Base-by-base conservation (phyloP, 2,329 filamentous ascomycete genomes). In the Colletotrichum noveboracense region DNA sequence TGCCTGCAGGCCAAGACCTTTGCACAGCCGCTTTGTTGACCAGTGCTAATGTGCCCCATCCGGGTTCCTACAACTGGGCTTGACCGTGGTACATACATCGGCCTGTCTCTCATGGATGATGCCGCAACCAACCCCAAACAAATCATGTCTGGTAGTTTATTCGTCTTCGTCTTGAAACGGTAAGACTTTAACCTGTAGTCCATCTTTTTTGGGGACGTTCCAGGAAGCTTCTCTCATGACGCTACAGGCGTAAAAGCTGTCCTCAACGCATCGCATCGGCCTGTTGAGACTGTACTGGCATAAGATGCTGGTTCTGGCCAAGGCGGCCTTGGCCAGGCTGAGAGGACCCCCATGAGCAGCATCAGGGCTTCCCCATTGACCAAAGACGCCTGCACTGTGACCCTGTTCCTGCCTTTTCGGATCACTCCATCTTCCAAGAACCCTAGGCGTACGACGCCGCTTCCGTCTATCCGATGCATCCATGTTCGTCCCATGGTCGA, bases 321-420 rank as follows among this genome's bases (percentile, higher is more conserved):
- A 58, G 55, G 2, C 55, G 1, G 18, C 38, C 9, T 43, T 43
- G 2, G 0, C 38, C 38, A 43, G 38, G 5, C 9, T n/a, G 38
- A 3, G 38, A 43, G 38, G 18, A 43, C 38, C n/a, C 38, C n/a
- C 18, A 13, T 9, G 18, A 21, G 9, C 61, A 55, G 26, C 12
- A 48, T 38, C n/a, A 13, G 56, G 30, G 55, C 69, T 72, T 62
- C 61, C 72, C 65, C 30, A 66, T 66, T 38, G 43, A 65, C 48
- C 38, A 4, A 34, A 64, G 18, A 7, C 66, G 28, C 10, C 28
- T 55, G 64, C 62, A 66, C 48, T 30, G 69, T 9, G 26, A 72
- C 69, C 14, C 26, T 28, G 43, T 64, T 61, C 64, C 73, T 75
- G 73, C 64, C 64, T 58, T 13, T 75, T 73, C 56, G 21, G 73